A percentile compares a stretch with the other conserved stretches of the same genome.
Conservation (phyloP, 1,284 basidiomycete species). For the Ustilago nuda region DNA sequence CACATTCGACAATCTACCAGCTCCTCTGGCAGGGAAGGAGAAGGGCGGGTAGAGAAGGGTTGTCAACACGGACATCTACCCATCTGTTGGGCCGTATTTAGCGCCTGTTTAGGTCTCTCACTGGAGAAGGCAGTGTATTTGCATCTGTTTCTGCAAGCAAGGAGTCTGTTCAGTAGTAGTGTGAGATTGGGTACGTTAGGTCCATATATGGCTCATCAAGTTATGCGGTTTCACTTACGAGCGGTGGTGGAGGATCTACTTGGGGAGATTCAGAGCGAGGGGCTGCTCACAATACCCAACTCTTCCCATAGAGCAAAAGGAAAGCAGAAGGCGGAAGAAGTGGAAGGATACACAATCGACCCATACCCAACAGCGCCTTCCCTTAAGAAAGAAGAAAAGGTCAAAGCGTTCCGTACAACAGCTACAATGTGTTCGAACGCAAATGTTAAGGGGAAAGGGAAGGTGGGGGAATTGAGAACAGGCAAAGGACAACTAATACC, state of each 20-base stretch:
- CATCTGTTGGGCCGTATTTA: conserved; percentile 87
- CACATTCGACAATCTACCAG: conserved; percentile 42
- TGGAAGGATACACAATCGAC: conserved; percentile 12
- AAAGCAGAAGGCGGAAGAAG: not conserved
- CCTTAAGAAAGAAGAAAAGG: too few relatives aligned
- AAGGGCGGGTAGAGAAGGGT: not conserved
- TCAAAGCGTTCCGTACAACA: conserved; percentile 20
- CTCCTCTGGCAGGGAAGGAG: not conserved
- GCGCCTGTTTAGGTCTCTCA: conserved; percentile 80
- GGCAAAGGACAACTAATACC: conserved; percentile 23
- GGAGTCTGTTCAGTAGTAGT: conserved; percentile 87
- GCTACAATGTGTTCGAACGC: not conserved
- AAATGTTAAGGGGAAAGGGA: not conserved
- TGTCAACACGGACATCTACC: conserved; percentile 81
- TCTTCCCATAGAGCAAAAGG: not conserved
- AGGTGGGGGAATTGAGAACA: conserved; percentile 19
- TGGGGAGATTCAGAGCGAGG: conserved; percentile 15
- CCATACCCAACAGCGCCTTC: too few relatives aligned
- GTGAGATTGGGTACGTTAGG: conserved; percentile 91
- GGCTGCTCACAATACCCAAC: not conserved
- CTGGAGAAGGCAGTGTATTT: conserved; percentile 78
- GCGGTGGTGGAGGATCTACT: conserved; percentile 31
- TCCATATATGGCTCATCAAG: conserved; percentile 90
- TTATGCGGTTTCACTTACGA: conserved; percentile 79
- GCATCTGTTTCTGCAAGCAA: conserved; percentile 90